Base-by-base conservation (phyloP, 345 rosid species). In the Leavenworthia alabamica region DNA sequence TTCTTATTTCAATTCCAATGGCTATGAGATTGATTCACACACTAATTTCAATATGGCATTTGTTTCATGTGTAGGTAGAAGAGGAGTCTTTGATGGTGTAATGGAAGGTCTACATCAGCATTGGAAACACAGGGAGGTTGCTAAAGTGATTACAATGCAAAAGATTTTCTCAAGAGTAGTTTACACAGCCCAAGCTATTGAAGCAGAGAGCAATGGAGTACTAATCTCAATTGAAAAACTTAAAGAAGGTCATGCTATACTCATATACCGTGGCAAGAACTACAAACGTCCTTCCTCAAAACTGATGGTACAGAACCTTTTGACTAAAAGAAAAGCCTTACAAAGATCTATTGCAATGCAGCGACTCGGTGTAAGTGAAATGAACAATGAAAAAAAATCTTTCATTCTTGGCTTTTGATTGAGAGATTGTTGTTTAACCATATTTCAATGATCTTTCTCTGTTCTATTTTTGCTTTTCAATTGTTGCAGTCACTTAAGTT, bases 101-200 rank as follows among this genome's bases (percentile, higher is more conserved):
- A 74, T 87, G 46, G 97, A 90, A 79, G 92, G 90, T 63, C 47
- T 90, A 31, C 89, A 85, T 79, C 95, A 90, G 77, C 97, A 87
- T 47, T 90, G 95, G 97, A 90, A 90, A 78, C 84, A 85, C 62
- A 77, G 86, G 58, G 97, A 90, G 67, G 95, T 90, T 39, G 85
- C 70, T 8, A 85, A 82, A 76, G 87, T 87, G 72, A 78, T 90
- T 35, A 79, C 95, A 3, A 83, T 78, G 89, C 97, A 90, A 78
- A 83, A 75, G 79, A 31, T 60, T 5, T 71, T 78, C 64, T 60
- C 71, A 19, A 78, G 82, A 64, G 85, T 85, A 68, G 67, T 82
- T 68, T 60, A 70, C 69, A 83, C 93, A 29, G 90, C 93, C 35
- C 79, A 75, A 58, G 32, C 75, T 42, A 88, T 90, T 39, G 90